These are phyloP conservation scores for Rhodosporidiobolus odoratus DNA, from an alignment of 768 basidiomycete genomes.

Conservation along the genomic window DNA sequence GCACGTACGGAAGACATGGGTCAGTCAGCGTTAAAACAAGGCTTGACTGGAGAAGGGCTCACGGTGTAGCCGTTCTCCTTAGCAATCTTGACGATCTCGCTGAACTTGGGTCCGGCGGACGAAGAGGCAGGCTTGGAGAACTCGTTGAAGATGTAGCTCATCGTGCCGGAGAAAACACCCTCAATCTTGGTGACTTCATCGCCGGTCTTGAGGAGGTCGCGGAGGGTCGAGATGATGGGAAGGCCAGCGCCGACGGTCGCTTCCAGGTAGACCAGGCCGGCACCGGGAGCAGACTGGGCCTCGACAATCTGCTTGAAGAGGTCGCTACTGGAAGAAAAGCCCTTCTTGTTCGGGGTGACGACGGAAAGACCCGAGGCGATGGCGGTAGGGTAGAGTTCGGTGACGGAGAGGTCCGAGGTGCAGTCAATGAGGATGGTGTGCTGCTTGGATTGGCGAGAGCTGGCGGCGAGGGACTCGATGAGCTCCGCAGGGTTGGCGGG, in stretches of 20 bases:
- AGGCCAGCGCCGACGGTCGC: slow-evolving; percentile 93
- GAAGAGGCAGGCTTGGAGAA: slow-evolving; percentile 60
- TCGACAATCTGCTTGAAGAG: slow-evolving; percentile 66
- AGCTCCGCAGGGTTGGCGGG: slow-evolving; percentile 32
- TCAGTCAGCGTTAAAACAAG: not conserved
- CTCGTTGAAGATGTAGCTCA: slow-evolving; percentile 98
- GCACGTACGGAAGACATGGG: not conserved
- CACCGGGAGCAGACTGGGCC: slow-evolving; percentile 58
- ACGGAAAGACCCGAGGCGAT: slow-evolving; percentile 73
- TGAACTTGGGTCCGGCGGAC: slow-evolving; percentile 57
- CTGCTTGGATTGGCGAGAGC: slow-evolving; percentile 44
- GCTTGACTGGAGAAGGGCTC: slow-evolving; percentile 28
- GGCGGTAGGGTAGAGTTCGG: slow-evolving; percentile 72
- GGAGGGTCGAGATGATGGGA: slow-evolving; percentile 83
- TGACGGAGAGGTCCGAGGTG: slow-evolving; percentile 77
- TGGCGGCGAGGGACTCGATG: slow-evolving; percentile 29
- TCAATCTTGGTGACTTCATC: slow-evolving; percentile 90
- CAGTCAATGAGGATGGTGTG: slow-evolving; percentile 80
- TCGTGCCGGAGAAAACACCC: slow-evolving; percentile 94
- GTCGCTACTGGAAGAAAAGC: slow-evolving; percentile 65
- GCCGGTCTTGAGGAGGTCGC: slow-evolving; percentile 84
- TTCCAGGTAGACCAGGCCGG: slow-evolving; percentile 58
- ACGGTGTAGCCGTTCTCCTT: slow-evolving; percentile 94
- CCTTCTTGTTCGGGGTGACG: slow-evolving; percentile 98
- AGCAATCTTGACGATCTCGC: slow-evolving; percentile 78